These are phyloP conservation scores for Coemansia sp. DNA, from an alignment of 192 early-diverging fungal species.

Conservation along the genomic window DNA sequence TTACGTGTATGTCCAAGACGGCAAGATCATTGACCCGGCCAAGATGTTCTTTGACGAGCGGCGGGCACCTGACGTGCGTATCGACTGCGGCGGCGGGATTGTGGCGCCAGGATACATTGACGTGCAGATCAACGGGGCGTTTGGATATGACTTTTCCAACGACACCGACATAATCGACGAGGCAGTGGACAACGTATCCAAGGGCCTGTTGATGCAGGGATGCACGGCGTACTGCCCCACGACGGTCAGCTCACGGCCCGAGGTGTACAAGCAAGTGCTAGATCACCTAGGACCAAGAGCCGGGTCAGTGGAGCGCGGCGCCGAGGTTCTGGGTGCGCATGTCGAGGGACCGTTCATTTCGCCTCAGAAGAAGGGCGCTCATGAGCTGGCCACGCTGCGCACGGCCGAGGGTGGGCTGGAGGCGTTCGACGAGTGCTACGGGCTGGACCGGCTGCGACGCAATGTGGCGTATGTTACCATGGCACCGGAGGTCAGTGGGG, in stretches of 20 bases:
- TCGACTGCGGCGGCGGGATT: constrained; percentile 73
- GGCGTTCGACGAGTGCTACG: constrained; percentile 72
- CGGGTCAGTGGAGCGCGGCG: constrained; percentile 62
- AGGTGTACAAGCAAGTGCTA: constrained; percentile 70
- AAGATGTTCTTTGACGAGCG: constrained; percentile 67
- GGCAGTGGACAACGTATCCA: constrained; percentile 67
- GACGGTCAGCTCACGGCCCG: constrained; percentile 68
- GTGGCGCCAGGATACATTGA: constrained; percentile 80
- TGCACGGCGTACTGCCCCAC: constrained; percentile 83
- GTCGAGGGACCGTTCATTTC: constrained; percentile 72
- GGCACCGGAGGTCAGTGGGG: constrained; percentile 76
- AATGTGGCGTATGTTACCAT: constrained; percentile 72
- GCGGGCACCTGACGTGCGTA: constrained; percentile 62
- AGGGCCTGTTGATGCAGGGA: constrained; percentile 72
- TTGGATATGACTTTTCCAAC: constrained; percentile 76
- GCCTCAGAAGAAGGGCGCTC: constrained; percentile 74
- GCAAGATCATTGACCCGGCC: constrained; percentile 76
- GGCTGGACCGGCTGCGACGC: constrained; percentile 57
- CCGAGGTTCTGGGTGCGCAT: constrained; percentile 71
- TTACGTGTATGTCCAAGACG: constrained; percentile 71
- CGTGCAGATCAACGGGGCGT: constrained; percentile 80
- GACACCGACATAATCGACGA: constrained; percentile 62
- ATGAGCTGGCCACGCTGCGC: constrained; percentile 63
- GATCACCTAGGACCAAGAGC: constrained; percentile 59
- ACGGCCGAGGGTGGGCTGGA: constrained; percentile 60